Evolutionary conservation across 2,329 filamentous ascomycete species (phyloP), one percentile per base, ranked within the genome.

Genomic region (Trichoderma afroharzianum): DNA sequence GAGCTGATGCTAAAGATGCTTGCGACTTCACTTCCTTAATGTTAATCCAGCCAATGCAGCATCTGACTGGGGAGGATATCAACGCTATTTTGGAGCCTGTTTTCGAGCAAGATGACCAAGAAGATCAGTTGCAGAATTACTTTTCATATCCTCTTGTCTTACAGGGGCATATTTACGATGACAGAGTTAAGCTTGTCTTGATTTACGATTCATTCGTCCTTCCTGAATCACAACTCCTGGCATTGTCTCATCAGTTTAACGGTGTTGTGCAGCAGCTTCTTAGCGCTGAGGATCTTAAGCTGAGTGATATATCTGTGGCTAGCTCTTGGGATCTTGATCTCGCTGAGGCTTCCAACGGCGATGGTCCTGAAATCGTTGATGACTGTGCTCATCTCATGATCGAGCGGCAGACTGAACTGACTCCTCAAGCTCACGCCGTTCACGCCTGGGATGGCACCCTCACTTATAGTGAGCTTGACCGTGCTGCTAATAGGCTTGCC

Each of bases 381-480:
- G 71, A 72, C 24, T 63, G 57, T 14, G 67, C 53, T 30, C 58
- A 63, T 59, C 39, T 24, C 8, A 18, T 71, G 1, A 72, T 72
- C 24, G 57, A 63, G 11, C 47, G 30, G 1, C 67, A 70, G 33
- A 39, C 66, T 1, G 14, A 53, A 30, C 2, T 24, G 11, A 47
- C 59, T 15, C 71, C 71, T 30, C 57, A 59, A 36, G 58, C 66
- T 7, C 8, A 15, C 4, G 73, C 73, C 28, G 67, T 77, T 21
- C 21, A 64, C 7, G 66, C 74, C 4, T 77, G 75, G 75, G 76
- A 77, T 53, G 72, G 71, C 3, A 24, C 62, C 12, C 62, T 75
- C 30, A 76, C 75, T 1, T 76, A 75, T 53, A 64, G 21, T 11
- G 67, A 76, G 18, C 70, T 76, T 15, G 66, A 74, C 6, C 55